A percentile compares a stretch with the other conserved stretches of the same genome.
Conservation (phyloP, 208 protist species). For the Leishmania martiniquensis region DNA sequence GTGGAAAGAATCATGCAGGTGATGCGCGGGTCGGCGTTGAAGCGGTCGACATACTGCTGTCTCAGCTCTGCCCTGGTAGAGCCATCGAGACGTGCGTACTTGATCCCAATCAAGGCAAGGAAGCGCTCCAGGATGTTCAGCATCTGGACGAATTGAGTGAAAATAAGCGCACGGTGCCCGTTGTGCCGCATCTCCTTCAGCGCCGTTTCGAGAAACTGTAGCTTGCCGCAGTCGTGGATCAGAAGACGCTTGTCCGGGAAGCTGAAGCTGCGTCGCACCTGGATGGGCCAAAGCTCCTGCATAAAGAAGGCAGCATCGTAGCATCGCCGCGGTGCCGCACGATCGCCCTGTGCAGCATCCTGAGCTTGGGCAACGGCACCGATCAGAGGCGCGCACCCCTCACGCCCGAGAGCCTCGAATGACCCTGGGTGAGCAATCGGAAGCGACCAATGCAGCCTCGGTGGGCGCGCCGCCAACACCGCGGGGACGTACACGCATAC, state of each 20-base stretch:
- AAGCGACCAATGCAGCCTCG: slow-evolving; percentile 48
- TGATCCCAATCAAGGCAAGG: slow-evolving; percentile 86
- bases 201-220: slow-evolving; percentile 91
- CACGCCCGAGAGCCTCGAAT: slow-evolving; percentile 33
- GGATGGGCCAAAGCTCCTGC: slow-evolving; percentile 70
- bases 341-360: slow-evolving; percentile 3
- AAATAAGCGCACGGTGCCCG: slow-evolving; percentile 97
- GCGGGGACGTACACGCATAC: slow-evolving; percentile 70
- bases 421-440: slow-evolving; percentile 36
- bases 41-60: slow-evolving; percentile 93
- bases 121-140: slow-evolving; percentile 98
- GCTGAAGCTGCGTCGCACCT: slow-evolving; percentile 78
- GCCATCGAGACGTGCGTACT: slow-evolving; percentile 97
- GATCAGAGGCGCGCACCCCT: slow-evolving; percentile 44
- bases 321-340: slow-evolving; percentile 8
- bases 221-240: slow-evolving; percentile 97
- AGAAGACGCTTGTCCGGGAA: slow-evolving; percentile 96
- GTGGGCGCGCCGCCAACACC: slow-evolving; percentile 36
- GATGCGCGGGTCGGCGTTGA: slow-evolving; percentile 93
- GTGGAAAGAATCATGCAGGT: slow-evolving; percentile 99
- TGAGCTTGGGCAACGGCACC: slow-evolving; percentile 22
- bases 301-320: slow-evolving; percentile 70
- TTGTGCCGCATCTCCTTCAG: slow-evolving; percentile 78
- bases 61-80: slow-evolving; percentile 89
- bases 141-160: slow-evolving; percentile 98